Base-by-base conservation (phyloP, 768 basidiomycete genomes). In the Suillus sp. region DNA sequence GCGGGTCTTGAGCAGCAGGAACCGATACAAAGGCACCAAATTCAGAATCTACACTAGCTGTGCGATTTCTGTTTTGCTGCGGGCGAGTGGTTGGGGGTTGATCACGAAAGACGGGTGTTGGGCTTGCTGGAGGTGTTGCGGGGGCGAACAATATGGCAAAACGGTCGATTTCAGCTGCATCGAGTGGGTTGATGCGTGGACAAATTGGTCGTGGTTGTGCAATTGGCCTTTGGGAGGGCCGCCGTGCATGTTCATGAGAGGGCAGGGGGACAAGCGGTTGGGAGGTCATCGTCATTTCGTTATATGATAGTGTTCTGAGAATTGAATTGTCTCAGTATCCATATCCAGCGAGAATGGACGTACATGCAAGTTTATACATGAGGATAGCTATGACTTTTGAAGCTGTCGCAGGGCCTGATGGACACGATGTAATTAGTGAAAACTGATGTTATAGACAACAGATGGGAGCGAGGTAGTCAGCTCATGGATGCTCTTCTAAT, bases 21-120 rank as follows among this genome's bases (percentile, higher is more conserved):
- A 88, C 86, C 4, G 84, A 84, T 1, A 89, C 84, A 59, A 89
- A 88, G 0, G 85, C 77, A 11, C 87, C 86, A 68, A 87, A 88
- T 22, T 89, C 87, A 0, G 82, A 83, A 67, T 81, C 80, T 7
- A 78, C 64, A 13, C 63, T 55, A 35, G 57, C 66, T 0, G 69
- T 65, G 25, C 66, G 68, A 59, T 53, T 68, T 20, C 62, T 69
- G 32, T 55, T 42, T 20, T 10, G 67, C 32, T 16, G 47, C 60
- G 35, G 55, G 3, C 30, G 48, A 34, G 59, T 45, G 27, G 45
- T 4, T 10, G 50, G 55, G 0, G 35, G 11, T 14, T 43, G 56
- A 16, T 60, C 64, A 1, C 53, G n/a, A 18, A 37, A 2, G 1
- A 58, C 45, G 14, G 27, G 45, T 1, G 63, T 75, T 11, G 73